Conservation (phyloP, 352 stramenopile species). For the Pythium plurisporium region DNA sequence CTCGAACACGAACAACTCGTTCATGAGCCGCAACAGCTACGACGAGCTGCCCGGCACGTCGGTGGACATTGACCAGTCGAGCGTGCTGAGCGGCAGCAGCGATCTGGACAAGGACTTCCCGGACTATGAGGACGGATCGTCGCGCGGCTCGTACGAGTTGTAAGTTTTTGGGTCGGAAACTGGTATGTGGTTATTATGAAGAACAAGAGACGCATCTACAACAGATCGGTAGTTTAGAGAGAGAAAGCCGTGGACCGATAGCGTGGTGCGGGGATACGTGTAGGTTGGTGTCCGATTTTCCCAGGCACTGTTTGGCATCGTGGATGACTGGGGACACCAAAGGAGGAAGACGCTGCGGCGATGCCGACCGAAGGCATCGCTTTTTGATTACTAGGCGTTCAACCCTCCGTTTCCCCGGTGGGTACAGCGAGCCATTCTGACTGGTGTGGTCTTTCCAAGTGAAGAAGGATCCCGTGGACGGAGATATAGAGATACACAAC, state of each 20-base stretch:
- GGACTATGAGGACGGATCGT: constrained; percentile 65
- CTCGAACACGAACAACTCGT: constrained; percentile 31
- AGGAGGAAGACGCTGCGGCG: too few relatives aligned
- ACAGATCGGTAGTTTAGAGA: background rate
- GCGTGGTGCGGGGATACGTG: too few relatives aligned
- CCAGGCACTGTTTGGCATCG: too few relatives aligned
- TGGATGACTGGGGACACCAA: too few relatives aligned
- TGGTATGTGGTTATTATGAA: constrained; percentile 3
- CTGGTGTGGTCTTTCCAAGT: too few relatives aligned
- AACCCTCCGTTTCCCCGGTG: too few relatives aligned
- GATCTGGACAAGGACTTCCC: constrained; percentile 73
- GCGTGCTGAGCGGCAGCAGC: constrained; percentile 63
- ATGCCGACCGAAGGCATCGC: background rate
- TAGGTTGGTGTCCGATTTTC: too few relatives aligned
- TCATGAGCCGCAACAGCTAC: constrained; percentile 64
- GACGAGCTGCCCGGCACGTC: constrained; percentile 30
- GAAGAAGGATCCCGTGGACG: too few relatives aligned
- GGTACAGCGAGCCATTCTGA: too few relatives aligned
- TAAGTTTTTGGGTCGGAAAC: constrained; percentile 23
- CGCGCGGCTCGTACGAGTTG: constrained; percentile 75
- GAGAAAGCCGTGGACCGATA: too few relatives aligned
- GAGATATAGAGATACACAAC: background rate
- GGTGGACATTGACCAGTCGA: constrained; percentile 55
- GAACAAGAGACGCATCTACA: too few relatives aligned
- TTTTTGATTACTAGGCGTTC: background rate